Evolutionary conservation across 2,329 filamentous ascomycete genomes (phyloP).

Genomic region (Proliferodiscus dingleyae): DNA sequence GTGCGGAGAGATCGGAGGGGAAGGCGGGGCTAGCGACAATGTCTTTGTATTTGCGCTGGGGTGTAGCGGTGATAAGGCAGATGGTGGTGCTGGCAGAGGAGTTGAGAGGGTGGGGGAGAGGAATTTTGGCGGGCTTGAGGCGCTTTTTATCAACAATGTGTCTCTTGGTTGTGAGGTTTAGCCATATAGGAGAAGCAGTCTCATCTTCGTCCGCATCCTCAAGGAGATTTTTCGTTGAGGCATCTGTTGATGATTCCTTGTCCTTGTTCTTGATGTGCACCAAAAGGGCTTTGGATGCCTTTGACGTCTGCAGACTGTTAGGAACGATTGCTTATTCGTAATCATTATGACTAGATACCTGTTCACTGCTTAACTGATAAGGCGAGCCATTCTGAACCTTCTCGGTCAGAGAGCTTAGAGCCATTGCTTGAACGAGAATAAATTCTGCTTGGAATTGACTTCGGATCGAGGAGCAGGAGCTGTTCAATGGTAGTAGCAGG

Average conservation of each 20-base stretch:
- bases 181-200: conserved; percentile 53
- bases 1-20: conserved; percentile 59
- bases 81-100: conserved; percentile 61
- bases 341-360: conserved; percentile 21
- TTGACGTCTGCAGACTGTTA: conserved; percentile 44
- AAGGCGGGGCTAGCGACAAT: conserved; percentile 70
- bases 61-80: conserved; percentile 79
- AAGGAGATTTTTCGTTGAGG: conserved; percentile 53
- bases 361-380: conserved; percentile 30
- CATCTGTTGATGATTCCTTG: conserved; percentile 38
- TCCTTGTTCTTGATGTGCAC: conserved; percentile 55
- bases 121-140: conserved; percentile 79
- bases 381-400: conserved; percentile 32
- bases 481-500: no score
- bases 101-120: conserved; percentile 72
- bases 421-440: conserved; percentile 20
- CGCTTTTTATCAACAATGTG: conserved; percentile 67
- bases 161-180: conserved; percentile 60
- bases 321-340: not conserved
- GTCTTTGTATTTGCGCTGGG: conserved; percentile 86
- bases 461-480: no score
- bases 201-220: conserved; percentile 38
- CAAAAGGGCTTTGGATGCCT: conserved; percentile 59
- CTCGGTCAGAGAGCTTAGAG: conserved; percentile 25
- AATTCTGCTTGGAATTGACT: not conserved